These are phyloP conservation scores for Arctostaphylos glauca DNA, from an alignment of 148 eudicot genomes.

Conservation along the genomic window DNA sequence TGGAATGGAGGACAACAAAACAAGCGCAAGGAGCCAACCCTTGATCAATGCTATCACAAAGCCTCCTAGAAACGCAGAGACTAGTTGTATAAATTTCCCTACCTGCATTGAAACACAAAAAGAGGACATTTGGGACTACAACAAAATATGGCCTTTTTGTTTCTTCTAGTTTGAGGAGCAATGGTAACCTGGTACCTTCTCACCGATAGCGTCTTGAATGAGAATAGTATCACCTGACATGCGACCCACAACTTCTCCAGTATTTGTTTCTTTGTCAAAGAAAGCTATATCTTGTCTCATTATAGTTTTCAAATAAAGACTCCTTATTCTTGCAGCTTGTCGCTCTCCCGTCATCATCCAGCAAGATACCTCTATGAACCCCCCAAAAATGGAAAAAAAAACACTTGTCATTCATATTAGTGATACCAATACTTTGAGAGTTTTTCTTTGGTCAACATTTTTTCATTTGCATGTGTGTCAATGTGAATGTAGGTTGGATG, in stretches of 20 bases:
- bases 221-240: constrained; percentile 78
- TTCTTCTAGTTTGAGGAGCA: neutral
- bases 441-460: neutral
- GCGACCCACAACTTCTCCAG: constrained; percentile 67
- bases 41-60: constrained; percentile 69
- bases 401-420: neutral
- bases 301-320: constrained; percentile 51
- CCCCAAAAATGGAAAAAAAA: neutral
- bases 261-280: constrained; percentile 61
- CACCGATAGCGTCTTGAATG: constrained; percentile 81
- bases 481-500: too few species aligned
- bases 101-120: constrained; percentile 44
- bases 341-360: constrained; percentile 82
- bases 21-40: constrained; percentile 93
- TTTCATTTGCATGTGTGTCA: neutral
- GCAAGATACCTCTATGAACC: constrained; percentile 53
- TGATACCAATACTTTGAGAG: too few species aligned
- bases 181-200: constrained; percentile 42
- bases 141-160: neutral
- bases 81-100: constrained; percentile 69
- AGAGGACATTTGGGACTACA: too few species aligned
- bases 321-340: constrained; percentile 69
- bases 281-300: too few species aligned
- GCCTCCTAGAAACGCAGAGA: constrained; percentile 69
- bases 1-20: constrained; percentile 64